Evolutionary conservation across 495 filamentous ascomycete species (phyloP), one percentile per base, ranked within the genome.

Genomic region (Podospora bellae-mahoneyi): DNA sequence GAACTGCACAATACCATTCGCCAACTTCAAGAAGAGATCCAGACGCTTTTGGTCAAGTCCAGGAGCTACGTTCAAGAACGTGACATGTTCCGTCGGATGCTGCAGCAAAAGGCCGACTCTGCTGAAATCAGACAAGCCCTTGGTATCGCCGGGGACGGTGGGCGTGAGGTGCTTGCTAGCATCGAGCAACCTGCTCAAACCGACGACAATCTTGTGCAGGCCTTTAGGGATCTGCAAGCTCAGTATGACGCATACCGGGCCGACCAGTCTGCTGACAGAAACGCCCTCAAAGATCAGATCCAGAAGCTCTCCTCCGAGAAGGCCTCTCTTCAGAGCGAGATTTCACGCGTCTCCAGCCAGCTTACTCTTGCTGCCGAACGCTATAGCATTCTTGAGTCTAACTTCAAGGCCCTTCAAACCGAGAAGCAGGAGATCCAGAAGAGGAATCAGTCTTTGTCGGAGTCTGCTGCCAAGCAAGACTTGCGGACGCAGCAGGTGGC

Each of bases 41-140:
- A 90, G 68, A 89, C 90, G 39, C 86, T 95, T 60, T 84, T 89
- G 4, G 87, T 90, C 6, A 89, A 92, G 69, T 90, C 91, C 34
- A 90, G 97, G 82, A 96, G 92, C 77, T 96, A 96, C 71, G 91
- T 94, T 61, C 92, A 92, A 74, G 95, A 99, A 80, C 88, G 95
- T 44, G 94, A 99, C 73, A 97, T 97, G 85, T 97, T 97, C 88
- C 87, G 93, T 32, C 92, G 92, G 55, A 95, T 97, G 87, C 86
- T 97, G 16, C 88, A 92, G 67, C 90, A 92, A 71, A 81, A 88
- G 34, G 84, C 83, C 10, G 77, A 82, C 18, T 78, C 84, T 6
- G 81, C 83, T 5, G 91, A 95, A 73, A 78, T 85, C 61, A 81
- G 82, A 23, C 88, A 86, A 27, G 81, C 85, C 3, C 87, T 95